Evolutionary conservation across 148 eudicot species (phyloP).

Genomic region (Chenopodium album): DNA sequence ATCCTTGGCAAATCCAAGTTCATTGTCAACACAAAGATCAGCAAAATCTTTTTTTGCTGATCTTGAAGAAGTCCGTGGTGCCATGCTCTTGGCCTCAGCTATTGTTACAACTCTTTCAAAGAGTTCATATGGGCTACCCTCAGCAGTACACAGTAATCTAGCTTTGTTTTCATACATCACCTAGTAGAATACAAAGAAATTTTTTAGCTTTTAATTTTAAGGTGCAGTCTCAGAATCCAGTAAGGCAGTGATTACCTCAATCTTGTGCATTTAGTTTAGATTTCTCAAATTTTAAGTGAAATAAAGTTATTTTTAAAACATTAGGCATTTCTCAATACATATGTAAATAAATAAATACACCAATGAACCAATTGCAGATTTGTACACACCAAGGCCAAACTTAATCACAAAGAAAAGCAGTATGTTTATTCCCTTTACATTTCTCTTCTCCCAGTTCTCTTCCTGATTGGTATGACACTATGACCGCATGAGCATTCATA

Average conservation of each 20-base stretch:
- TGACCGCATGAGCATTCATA: not conserved
- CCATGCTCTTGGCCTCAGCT: constrained; percentile 65
- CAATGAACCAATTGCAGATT: not conserved
- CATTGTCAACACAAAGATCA: constrained; percentile 91
- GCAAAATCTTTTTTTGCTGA: constrained; percentile 65
- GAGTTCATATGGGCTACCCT: constrained; percentile 76
- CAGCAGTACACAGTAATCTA: constrained; percentile 77
- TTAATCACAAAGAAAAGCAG: not conserved
- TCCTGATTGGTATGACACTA: not conserved
- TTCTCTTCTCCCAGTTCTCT: not conserved
- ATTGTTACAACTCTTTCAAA: constrained; percentile 75
- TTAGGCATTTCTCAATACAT: not conserved
- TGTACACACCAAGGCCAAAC: not conserved
- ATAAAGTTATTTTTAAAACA: not conserved
- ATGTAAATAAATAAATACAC: not conserved
- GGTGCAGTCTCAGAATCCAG: not conserved
- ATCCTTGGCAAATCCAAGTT: constrained; percentile 90
- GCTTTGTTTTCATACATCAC: constrained; percentile 94
- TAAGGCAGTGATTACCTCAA: not conserved
- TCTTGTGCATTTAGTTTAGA: not conserved
- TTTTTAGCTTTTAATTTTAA: not conserved
- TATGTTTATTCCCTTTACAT: not conserved
- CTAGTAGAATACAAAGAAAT: constrained; percentile 30
- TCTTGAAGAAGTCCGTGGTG: constrained; percentile 80
- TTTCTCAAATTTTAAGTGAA: not conserved